These are phyloP conservation scores for Candida manassasensis DNA, from an alignment of 805 yeast species.

Conservation along the genomic window DNA sequence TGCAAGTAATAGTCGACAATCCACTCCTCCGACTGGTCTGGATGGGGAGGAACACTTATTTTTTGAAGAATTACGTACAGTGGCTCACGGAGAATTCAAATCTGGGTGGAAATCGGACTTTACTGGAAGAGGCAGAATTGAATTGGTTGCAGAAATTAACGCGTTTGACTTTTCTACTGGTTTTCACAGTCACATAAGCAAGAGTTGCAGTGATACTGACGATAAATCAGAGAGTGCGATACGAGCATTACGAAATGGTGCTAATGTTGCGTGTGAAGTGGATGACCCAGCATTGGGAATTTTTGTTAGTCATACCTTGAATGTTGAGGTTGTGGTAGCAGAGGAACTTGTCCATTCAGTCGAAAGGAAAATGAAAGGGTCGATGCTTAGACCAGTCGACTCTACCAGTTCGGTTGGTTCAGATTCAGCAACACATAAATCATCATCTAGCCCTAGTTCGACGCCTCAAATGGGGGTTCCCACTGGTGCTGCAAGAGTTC, in stretches of 20 bases:
- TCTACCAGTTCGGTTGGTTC: not conserved
- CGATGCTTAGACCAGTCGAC: slow-evolving; percentile 2
- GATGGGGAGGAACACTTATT: slow-evolving; percentile 33
- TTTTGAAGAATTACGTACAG: slow-evolving; percentile 67
- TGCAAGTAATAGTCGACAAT: not conserved
- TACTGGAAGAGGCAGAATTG: slow-evolving; percentile 70
- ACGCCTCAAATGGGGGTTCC: slow-evolving; percentile 54
- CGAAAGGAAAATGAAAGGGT: slow-evolving; percentile 8
- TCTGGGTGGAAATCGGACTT: slow-evolving; percentile 96
- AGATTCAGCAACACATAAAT: slow-evolving; percentile 16
- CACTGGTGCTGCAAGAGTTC: slow-evolving; percentile 92
- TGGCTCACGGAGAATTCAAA: slow-evolving; percentile 76
- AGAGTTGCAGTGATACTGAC: slow-evolving; percentile 39
- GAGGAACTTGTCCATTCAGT: slow-evolving; percentile 64
- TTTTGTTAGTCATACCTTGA: slow-evolving; percentile 66
- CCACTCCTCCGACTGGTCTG: slow-evolving; percentile 2
- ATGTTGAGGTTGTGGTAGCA: slow-evolving; percentile 89
- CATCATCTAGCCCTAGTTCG: slow-evolving; percentile 5
- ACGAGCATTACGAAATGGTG: slow-evolving; percentile 20
- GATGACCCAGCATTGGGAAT: slow-evolving; percentile 79
- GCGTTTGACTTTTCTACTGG: slow-evolving; percentile 58
- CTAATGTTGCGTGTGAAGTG: slow-evolving; percentile 73
- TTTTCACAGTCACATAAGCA: slow-evolving; percentile 39
- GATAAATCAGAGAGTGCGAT: slow-evolving; percentile 10
- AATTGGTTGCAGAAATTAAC: slow-evolving; percentile 67